phyloP scores from a whole-genome alignment of 2,329 filamentous ascomycete genomes.

The Thelonectria rubi region DNA sequence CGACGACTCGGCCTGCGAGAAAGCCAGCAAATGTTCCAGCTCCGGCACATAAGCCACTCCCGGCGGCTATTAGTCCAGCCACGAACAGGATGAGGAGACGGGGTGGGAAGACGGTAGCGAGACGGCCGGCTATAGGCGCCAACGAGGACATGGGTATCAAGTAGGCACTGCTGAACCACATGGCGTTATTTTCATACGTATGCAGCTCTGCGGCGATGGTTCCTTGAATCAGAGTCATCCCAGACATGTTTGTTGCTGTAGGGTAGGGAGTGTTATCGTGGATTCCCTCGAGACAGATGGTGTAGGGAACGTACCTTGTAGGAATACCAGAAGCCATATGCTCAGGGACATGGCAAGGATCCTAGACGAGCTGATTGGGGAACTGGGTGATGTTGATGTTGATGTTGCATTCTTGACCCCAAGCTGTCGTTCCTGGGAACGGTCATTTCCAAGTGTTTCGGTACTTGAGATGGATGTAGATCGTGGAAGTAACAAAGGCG shows the following conservation, averaged over 20 bases:
- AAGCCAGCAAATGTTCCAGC: conserved; percentile 70
- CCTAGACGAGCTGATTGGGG: conserved; percentile 44
- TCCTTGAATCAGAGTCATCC: conserved; percentile 83
- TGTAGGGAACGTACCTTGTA: conserved; percentile 36
- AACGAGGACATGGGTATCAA: conserved; percentile 69
- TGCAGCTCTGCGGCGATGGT: conserved; percentile 78
- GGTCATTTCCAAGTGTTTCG: background rate
- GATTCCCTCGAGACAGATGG: background rate
- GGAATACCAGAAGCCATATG: conserved; percentile 43
- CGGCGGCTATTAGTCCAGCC: conserved; percentile 65
- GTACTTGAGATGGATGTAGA: conserved; percentile 20
- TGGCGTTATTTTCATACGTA: conserved; percentile 74
- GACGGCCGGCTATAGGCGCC: conserved; percentile 74
- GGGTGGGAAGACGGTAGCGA: conserved; percentile 78
- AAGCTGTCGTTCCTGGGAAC: conserved; percentile 11
- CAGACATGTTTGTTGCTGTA: conserved; percentile 74
- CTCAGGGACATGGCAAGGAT: conserved; percentile 55
- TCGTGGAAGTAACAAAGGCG: conserved; percentile 33
- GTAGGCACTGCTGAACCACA: conserved; percentile 85
- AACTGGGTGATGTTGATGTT: conserved; percentile 21
- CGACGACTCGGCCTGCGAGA: conserved; percentile 72
- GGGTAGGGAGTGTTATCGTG: conserved; percentile 17
- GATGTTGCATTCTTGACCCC: conserved; percentile 12
- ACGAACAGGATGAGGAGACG: conserved; percentile 71
- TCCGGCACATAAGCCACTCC: conserved; percentile 70